Conservation (phyloP, 441 rosid genomes). For the Eruca vesicaria region DNA sequence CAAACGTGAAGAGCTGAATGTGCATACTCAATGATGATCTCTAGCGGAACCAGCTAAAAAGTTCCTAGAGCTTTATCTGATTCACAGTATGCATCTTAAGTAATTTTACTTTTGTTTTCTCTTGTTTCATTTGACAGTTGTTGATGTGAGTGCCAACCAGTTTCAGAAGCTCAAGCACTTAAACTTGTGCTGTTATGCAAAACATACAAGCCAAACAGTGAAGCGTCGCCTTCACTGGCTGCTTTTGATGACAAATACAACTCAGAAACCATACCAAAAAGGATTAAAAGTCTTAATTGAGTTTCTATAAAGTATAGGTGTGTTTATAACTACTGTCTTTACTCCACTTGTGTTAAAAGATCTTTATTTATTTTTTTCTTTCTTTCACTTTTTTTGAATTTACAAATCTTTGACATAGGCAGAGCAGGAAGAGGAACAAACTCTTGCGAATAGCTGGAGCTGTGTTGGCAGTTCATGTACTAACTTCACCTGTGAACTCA, state of each 20-base stretch:
- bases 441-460: constrained; percentile 28
- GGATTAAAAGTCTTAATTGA: constrained; percentile 7
- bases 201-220: constrained; percentile 28
- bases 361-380: constrained; percentile 5
- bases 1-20: constrained; percentile 16
- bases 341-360: constrained; percentile 32
- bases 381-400: not conserved
- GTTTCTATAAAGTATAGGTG: constrained; percentile 18
- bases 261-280: constrained; percentile 12
- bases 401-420: not conserved
- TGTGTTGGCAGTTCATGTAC: constrained; percentile 36
- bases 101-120: not conserved
- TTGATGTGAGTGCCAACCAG: constrained; percentile 25
- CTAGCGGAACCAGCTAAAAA: constrained; percentile 13
- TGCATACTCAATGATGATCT: not conserved
- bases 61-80: not conserved
- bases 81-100: constrained; percentile 12
- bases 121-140: constrained; percentile 10
- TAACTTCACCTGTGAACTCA: constrained; percentile 24
- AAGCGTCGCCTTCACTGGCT: constrained; percentile 10
- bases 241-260: constrained; percentile 25
- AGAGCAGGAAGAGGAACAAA: constrained; percentile 14
- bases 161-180: constrained; percentile 29
- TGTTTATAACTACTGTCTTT: constrained; percentile 16
- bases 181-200: constrained; percentile 19